Evolutionary conservation across 2,329 filamentous ascomycete species (phyloP), one percentile per base, ranked within the genome.

Genomic region (Pseudogymnoascus pannorum): DNA sequence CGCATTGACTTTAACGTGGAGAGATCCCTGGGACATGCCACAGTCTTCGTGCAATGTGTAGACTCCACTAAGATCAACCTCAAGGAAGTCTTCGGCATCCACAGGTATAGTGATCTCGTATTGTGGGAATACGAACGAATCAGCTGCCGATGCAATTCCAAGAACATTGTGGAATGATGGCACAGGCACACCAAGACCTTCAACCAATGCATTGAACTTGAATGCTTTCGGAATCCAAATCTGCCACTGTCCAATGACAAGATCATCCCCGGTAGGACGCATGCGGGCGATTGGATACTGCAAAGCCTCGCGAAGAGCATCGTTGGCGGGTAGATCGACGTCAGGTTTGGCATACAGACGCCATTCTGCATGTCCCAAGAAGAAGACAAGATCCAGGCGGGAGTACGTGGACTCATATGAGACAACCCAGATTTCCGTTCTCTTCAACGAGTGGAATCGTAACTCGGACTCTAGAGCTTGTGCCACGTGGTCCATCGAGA

Each of bases 11-110:
- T 67, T 63, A 1, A 65, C 62, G 69, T 87, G 85, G 20, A 87
- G 69, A 60, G 79, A 78, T 14, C 77, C 75, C 20, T 72, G 77
- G 0, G 85, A 79, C 3, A 81, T 85, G 4, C 83, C 85, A 66
- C 86, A 88, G 5, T 80, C 71, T 9, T 76, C 78, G 1, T 84
- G 72, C 8, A 79, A 72, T 5, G 74, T 65, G 65, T 86, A 88
- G 0, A 68, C 68, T 2, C 85, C 85, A 2, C 68, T 69, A 9
- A 86, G 68, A 59, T 79, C 72, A 1, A 66, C 54, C 20, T 73
- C 73, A 6, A 75, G 68, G 14, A 66, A 64, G 33, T 65, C 57
- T 4, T 70, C 64, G 12, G 71, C 66, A 2, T 72, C 63, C 12
- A 73, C 66, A 2, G 65, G 60, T 16, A 74, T 68, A 5, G 68